phyloP scores from a whole-genome alignment of 495 filamentous ascomycete species.

The Penicillium atrosanguineum region DNA sequence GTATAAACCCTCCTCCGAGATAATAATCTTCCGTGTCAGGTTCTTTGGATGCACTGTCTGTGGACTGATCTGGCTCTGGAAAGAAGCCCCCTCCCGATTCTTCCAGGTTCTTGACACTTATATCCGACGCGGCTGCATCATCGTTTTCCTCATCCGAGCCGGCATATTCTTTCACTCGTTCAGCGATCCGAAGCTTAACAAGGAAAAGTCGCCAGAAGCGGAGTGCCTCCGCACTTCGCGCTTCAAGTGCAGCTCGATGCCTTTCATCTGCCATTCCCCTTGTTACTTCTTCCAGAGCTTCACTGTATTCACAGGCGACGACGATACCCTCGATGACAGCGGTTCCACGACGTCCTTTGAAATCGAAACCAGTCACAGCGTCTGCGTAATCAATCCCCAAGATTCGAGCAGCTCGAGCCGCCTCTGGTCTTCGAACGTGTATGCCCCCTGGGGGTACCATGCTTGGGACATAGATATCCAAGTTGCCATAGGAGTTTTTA shows the following conservation, averaged over 20 bases:
- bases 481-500: conserved; percentile 82
- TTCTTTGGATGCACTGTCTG: conserved; percentile 7
- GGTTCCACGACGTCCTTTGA: conserved; percentile 77
- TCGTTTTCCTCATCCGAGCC: conserved; percentile 46
- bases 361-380: conserved; percentile 87
- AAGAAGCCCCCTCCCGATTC: conserved; percentile 43
- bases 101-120: conserved; percentile 23
- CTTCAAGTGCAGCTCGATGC: conserved; percentile 54
- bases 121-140: conserved; percentile 19
- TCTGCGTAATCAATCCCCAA: conserved; percentile 84
- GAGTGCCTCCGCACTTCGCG: conserved; percentile 55
- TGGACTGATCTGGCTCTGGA: conserved; percentile 44
- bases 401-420: conserved; percentile 69
- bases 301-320: conserved; percentile 64
- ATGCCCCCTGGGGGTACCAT: conserved; percentile 85
- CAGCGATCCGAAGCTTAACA: conserved; percentile 70
- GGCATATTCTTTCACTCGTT: conserved; percentile 67
- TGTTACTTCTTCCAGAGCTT: conserved; percentile 69
- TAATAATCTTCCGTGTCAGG: not conserved
- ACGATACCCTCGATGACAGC: conserved; percentile 75
- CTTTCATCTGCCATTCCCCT: conserved; percentile 60
- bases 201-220: conserved; percentile 75
- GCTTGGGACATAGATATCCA: conserved; percentile 87
- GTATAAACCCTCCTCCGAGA: conserved; percentile 25
- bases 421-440: conserved; percentile 65